phyloP scores from a whole-genome alignment of 495 filamentous ascomycete species.

The Podospora pseudocomata region DNA sequence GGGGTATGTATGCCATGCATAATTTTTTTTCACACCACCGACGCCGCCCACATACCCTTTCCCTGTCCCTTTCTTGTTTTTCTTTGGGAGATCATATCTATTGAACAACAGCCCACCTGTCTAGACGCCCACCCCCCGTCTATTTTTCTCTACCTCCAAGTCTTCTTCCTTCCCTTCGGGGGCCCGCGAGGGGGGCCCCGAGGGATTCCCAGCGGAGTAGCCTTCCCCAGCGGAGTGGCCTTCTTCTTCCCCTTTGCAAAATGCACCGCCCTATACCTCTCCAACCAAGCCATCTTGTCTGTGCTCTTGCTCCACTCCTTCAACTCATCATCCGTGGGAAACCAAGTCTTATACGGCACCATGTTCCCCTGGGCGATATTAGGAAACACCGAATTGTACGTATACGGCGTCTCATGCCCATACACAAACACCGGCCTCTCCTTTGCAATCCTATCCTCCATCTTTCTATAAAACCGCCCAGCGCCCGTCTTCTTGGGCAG shows the following conservation, averaged over 20 bases:
- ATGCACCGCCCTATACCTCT: neutral
- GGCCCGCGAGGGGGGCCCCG: no score
- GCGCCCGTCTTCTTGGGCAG: constrained; percentile 27
- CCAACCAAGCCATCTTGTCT: constrained; percentile 3
- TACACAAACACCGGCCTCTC: constrained; percentile 32
- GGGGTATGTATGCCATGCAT: neutral
- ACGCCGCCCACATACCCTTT: neutral
- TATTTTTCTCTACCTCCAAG: neutral
- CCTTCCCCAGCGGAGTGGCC: neutral
- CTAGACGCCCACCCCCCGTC: neutral
- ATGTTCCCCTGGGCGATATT: constrained; percentile 3
- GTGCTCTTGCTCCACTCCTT: constrained; percentile 5
- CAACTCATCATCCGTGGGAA: neutral
- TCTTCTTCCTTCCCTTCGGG: neutral
- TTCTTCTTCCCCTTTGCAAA: neutral
- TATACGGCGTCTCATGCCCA: constrained; percentile 22
- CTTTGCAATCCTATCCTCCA: constrained; percentile 21
- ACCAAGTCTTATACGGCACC: constrained; percentile 9
- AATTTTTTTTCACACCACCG: constrained; percentile 9
- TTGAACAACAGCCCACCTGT: neutral
- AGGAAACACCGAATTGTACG: constrained; percentile 32
- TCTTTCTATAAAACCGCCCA: constrained; percentile 29
- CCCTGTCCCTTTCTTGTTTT: neutral
- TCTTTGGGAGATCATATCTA: neutral
- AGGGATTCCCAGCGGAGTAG: no score